Conservation (phyloP, 768 basidiomycete species). For the Podaxis sp. region DNA sequence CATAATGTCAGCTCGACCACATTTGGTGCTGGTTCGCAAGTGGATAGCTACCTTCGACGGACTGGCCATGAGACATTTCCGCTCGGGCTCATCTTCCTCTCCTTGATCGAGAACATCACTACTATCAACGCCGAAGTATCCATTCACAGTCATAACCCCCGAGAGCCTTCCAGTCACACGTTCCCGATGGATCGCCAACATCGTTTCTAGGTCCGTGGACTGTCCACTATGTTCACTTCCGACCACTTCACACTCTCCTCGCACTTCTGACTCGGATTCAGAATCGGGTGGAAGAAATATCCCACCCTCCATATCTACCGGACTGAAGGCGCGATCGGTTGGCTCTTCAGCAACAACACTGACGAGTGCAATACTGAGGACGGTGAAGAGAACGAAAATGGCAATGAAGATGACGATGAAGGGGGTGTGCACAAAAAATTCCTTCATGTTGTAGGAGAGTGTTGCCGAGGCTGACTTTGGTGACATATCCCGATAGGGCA, state of each 20-base stretch:
- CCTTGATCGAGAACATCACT: background rate
- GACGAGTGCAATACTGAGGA: background rate
- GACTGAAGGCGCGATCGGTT: background rate
- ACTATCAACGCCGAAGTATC: background rate
- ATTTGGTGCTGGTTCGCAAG: too few species aligned
- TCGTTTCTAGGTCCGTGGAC: background rate
- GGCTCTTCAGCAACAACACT: background rate
- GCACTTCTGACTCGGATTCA: background rate
- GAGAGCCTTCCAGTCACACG: background rate
- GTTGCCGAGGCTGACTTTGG: too few species aligned
- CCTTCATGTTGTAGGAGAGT: background rate
- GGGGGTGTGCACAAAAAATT: background rate
- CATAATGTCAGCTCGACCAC: too few species aligned
- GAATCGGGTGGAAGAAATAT: background rate
- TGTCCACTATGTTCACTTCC: background rate
- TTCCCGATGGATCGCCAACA: conserved; percentile 9
- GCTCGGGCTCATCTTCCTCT: background rate
- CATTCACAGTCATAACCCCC: background rate
- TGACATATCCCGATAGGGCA: too few species aligned
- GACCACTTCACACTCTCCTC: background rate
- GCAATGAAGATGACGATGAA: background rate
- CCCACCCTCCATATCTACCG: background rate
- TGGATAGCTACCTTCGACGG: background rate
- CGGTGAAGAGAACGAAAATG: background rate
- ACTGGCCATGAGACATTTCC: background rate